Conservation (phyloP, 805 yeast species). For the Barnettozyma californica region DNA sequence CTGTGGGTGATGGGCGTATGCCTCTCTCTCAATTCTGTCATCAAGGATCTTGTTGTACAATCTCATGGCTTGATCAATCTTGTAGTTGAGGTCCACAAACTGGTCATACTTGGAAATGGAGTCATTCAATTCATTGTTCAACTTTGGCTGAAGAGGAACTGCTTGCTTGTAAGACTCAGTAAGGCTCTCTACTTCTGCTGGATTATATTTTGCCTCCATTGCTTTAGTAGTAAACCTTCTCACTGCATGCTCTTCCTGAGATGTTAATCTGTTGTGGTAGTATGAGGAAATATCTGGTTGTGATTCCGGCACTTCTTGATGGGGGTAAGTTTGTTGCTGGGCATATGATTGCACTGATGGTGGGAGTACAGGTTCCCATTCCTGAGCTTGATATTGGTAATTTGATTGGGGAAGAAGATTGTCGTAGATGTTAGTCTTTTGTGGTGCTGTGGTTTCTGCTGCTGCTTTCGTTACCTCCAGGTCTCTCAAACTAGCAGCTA, state of each 20-base stretch:
- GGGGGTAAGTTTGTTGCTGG: background rate
- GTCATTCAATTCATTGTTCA: constrained; percentile 53
- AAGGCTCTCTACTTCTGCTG: constrained; percentile 39
- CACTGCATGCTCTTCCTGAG: constrained; percentile 65
- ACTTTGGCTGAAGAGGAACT: constrained; percentile 59
- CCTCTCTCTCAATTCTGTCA: constrained; percentile 37
- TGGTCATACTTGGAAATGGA: constrained; percentile 58
- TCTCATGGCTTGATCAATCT: constrained; percentile 67
- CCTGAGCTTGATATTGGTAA: constrained; percentile 6
- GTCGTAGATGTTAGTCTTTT: constrained; percentile 15
- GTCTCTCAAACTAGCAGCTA: constrained; percentile 83
- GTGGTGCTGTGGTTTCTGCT: constrained; percentile 10
- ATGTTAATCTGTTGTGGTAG: constrained; percentile 27
- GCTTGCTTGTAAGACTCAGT: constrained; percentile 57
- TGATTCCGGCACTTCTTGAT: background rate
- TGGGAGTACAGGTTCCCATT: constrained; percentile 1
- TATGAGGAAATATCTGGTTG: constrained; percentile 17
- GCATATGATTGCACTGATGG: constrained; percentile 18
- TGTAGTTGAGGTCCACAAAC: constrained; percentile 68
- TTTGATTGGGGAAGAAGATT: constrained; percentile 15
- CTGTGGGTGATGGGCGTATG: constrained; percentile 7
- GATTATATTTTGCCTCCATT: constrained; percentile 29
- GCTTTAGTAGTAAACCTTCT: constrained; percentile 65
- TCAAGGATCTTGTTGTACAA: constrained; percentile 77
- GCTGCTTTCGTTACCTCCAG: constrained; percentile 36